phyloP scores from a whole-genome alignment of 192 early-diverging fungal species.

The Paraglomus brasilianum region DNA sequence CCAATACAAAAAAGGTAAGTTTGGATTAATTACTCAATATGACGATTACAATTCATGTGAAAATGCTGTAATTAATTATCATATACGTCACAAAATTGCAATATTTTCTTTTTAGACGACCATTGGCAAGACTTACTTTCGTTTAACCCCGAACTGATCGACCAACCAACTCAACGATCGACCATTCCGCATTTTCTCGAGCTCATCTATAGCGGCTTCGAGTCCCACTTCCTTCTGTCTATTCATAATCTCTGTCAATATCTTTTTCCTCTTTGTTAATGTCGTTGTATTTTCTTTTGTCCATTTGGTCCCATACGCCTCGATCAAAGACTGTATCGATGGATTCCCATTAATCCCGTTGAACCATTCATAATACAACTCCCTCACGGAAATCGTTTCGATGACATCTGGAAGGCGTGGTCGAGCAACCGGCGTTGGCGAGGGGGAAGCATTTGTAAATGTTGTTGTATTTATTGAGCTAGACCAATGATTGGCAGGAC shows the following conservation, averaged over 20 bases:
- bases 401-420: too few relatives aligned
- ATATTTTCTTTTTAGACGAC: too few relatives aligned
- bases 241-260: neutral
- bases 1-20: too few relatives aligned
- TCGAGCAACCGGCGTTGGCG: too few relatives aligned
- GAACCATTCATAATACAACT: neutral
- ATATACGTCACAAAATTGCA: too few relatives aligned
- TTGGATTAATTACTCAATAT: too few relatives aligned
- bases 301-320: neutral
- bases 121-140: too few relatives aligned
- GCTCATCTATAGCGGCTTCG: neutral
- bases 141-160: neutral
- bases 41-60: too few relatives aligned
- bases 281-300: neutral
- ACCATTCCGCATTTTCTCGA: neutral
- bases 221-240: neutral
- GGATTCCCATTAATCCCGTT: neutral
- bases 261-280: neutral
- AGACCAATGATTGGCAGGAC: too few relatives aligned
- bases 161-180: neutral
- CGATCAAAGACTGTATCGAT: neutral
- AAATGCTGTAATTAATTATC: too few relatives aligned
- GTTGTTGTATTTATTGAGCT: too few relatives aligned
- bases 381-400: constrained; percentile 1
- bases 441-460: too few relatives aligned